Conservation (phyloP, 2,329 filamentous ascomycete genomes). For the Aureobasidium lini region DNA sequence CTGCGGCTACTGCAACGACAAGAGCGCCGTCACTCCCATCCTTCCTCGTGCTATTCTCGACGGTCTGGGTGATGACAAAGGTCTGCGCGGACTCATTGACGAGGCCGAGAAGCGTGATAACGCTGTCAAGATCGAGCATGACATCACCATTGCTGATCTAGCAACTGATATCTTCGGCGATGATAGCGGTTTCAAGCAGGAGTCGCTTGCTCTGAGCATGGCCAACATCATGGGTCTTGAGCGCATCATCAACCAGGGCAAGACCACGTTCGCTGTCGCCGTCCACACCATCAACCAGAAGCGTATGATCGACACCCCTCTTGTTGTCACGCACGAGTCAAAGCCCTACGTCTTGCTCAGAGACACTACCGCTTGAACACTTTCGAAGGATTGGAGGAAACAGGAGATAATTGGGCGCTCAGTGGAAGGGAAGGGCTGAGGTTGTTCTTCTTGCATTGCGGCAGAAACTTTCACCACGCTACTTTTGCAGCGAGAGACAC, state of each 20-base stretch:
- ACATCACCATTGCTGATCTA: neutral
- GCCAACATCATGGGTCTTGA: neutral
- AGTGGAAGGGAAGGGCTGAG: neutral
- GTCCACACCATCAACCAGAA: constrained; percentile 1
- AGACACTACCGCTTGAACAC: neutral
- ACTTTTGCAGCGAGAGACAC: too few relatives aligned
- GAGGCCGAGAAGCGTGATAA: neutral
- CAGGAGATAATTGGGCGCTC: neutral
- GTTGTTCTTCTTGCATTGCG: neutral
- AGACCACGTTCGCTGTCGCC: neutral
- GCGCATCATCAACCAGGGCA: neutral
- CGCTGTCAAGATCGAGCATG: neutral
- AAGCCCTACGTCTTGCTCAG: neutral
- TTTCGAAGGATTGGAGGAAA: neutral
- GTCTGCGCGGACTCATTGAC: neutral
- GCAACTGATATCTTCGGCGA: neutral
- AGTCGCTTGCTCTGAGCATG: neutral
- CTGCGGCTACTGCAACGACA: neutral
- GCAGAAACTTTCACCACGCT: neutral
- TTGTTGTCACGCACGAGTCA: neutral
- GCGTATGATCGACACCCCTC: neutral
- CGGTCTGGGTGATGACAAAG: neutral
- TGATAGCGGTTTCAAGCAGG: neutral
- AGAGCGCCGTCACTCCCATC: neutral
- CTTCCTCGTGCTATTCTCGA: neutral